These are phyloP conservation scores for Psilocybe cyanescens DNA, from an alignment of 768 basidiomycete genomes.

Conservation along the genomic window DNA sequence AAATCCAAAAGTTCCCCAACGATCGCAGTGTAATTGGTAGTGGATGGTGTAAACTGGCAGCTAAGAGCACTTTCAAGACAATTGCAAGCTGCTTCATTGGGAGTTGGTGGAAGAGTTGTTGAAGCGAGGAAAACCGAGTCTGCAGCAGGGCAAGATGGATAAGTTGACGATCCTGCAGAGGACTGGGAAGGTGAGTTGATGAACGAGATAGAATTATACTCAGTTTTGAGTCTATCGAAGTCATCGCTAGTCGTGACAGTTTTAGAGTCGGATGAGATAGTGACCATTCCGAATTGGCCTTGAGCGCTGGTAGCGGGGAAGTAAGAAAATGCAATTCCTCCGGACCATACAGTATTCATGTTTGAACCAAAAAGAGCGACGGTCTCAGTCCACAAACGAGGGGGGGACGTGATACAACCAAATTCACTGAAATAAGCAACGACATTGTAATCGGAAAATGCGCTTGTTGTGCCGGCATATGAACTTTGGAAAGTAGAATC, in stretches of 20 bases:
- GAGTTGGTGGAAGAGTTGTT: slow-evolving; percentile 79
- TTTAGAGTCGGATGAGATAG: slow-evolving; percentile 62
- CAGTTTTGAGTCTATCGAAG: slow-evolving; percentile 63
- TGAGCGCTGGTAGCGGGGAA: slow-evolving; percentile 78
- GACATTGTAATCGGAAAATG: slow-evolving; percentile 70
- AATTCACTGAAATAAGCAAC: slow-evolving; percentile 92
- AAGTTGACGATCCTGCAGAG: slow-evolving; percentile 47
- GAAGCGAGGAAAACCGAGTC: slow-evolving; percentile 68
- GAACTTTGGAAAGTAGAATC: slow-evolving; percentile 56
- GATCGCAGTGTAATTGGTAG: slow-evolving; percentile 60
- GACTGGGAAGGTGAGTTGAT: slow-evolving; percentile 61
- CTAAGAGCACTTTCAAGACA: slow-evolving; percentile 72
- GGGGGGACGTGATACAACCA: slow-evolving; percentile 64
- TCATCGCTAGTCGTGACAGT: slow-evolving; percentile 74
- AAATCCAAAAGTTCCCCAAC: slow-evolving; percentile 66
- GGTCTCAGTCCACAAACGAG: slow-evolving; percentile 84
- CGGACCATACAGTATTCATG: slow-evolving; percentile 84
- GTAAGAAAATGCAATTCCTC: slow-evolving; percentile 88
- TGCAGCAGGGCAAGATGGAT: slow-evolving; percentile 67
- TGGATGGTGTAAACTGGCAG: slow-evolving; percentile 73
- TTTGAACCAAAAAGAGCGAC: slow-evolving; percentile 69
- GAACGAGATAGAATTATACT: slow-evolving; percentile 60
- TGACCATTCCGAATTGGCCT: slow-evolving; percentile 88
- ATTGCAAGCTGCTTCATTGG: slow-evolving; percentile 77
- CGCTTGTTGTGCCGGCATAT: slow-evolving; percentile 57